Evolutionary conservation across 2,329 filamentous ascomycete species (phyloP).

Genomic region (Sordariomycetes sp.): DNA sequence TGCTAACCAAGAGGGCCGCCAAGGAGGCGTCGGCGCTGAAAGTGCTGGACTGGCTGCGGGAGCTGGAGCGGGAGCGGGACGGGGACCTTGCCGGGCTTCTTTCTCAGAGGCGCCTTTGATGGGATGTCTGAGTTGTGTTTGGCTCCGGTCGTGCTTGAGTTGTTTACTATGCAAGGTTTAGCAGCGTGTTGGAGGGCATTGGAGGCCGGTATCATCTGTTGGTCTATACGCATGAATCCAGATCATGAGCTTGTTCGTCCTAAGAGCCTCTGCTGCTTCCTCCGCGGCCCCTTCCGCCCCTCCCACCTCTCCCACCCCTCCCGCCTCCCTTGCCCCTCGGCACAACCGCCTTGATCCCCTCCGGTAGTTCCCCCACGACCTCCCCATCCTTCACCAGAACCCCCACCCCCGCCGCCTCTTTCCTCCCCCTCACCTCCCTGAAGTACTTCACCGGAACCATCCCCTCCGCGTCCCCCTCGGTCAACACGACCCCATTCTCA

Average conservation of each 20-base stretch:
- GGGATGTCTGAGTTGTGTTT: too few species aligned
- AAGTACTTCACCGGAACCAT: conserved; percentile 57
- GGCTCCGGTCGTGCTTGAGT: neutral
- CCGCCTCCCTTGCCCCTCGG: conserved; percentile 34
- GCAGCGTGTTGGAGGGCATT: neutral
- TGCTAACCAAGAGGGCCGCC: conserved; percentile 19
- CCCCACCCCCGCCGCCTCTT: conserved; percentile 40
- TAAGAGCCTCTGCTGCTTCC: too few species aligned
- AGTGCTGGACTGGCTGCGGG: neutral
- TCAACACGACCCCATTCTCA: conserved; percentile 65
- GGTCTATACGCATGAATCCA: neutral
- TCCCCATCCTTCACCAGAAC: conserved; percentile 60
- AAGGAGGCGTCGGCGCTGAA: conserved; percentile 21
- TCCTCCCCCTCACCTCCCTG: conserved; percentile 54
- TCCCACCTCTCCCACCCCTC: conserved; percentile 15
- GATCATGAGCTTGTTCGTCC: too few species aligned
- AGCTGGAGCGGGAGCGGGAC: conserved; percentile 14
- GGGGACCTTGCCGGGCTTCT: neutral
- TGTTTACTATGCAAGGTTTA: neutral
- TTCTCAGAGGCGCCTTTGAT: too few species aligned
- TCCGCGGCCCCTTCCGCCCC: conserved; percentile 1
- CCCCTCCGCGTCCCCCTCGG: conserved; percentile 43
- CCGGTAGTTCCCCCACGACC: conserved; percentile 53
- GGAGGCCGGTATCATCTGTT: neutral
- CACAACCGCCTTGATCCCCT: conserved; percentile 32